Percentiles rank a stretch among this genome's conserved stretches.
Evolutionary conservation across 116 monocot species (phyloP).

Genomic region (Papilionanthe hybrid): DNA sequence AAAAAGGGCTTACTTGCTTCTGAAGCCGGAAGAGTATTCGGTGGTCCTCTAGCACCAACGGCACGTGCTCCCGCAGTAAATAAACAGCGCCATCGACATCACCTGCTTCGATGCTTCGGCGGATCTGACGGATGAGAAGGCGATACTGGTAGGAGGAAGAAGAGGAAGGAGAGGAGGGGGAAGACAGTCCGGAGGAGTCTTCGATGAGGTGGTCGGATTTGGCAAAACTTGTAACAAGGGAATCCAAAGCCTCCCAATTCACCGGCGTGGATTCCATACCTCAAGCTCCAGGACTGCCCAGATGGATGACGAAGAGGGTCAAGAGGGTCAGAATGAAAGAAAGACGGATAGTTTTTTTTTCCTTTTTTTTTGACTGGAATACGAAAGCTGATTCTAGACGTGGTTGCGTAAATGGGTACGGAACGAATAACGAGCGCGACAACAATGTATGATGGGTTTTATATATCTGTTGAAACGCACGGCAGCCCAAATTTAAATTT

Average conservation of each 20-base stretch:
- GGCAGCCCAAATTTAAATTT: too few relatives aligned
- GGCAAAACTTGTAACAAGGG: constrained; percentile 75
- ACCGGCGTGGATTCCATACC: constrained; percentile 66
- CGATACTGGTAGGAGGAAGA: constrained; percentile 50
- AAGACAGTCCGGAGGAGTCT: constrained; percentile 18
- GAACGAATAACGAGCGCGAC: neutral
- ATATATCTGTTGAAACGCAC: too few relatives aligned
- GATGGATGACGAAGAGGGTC: neutral
- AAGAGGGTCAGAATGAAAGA: neutral
- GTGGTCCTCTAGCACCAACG: constrained; percentile 66
- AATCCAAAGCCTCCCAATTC: constrained; percentile 88
- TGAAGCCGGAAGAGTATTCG: constrained; percentile 88
- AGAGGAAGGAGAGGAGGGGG: constrained; percentile 24
- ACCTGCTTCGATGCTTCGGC: constrained; percentile 57
- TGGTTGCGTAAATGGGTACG: neutral
- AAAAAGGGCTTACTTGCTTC: constrained; percentile 59
- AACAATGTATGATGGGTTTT: too few relatives aligned
- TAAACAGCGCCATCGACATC: constrained; percentile 64
- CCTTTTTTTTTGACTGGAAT: neutral
- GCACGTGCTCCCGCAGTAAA: constrained; percentile 47
- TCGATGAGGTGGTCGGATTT: constrained; percentile 76
- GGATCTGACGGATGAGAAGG: constrained; percentile 70
- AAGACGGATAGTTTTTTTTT: neutral
- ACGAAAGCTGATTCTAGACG: neutral
- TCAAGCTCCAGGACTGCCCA: neutral